A percentile compares a stretch with the other conserved stretches of the same genome.
These are phyloP conservation scores for Diospyros lotus DNA, from an alignment of 148 eudicot species.

Conservation along the genomic window DNA sequence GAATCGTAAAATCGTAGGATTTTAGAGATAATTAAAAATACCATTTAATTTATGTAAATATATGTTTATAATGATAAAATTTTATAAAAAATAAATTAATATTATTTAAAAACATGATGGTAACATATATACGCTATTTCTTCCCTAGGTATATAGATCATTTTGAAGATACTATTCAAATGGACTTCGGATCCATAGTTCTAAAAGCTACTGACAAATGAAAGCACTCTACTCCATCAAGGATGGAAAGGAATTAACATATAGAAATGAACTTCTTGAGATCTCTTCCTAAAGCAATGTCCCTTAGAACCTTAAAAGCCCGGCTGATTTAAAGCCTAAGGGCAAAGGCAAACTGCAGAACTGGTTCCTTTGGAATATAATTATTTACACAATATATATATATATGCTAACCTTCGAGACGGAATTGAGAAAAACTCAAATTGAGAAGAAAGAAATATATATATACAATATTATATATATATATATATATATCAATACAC, in stretches of 20 bases:
- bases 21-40: too few species aligned
- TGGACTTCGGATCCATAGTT: neutral
- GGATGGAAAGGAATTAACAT: conserved; percentile 21
- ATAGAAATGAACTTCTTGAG: conserved; percentile 54
- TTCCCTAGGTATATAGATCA: neutral
- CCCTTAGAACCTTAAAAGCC: conserved; percentile 48
- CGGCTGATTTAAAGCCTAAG: conserved; percentile 64
- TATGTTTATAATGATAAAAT: too few species aligned
- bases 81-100: too few species aligned
- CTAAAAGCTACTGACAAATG: neutral
- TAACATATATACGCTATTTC: neutral
- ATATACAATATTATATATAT: too few species aligned
- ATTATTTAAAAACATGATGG: too few species aligned
- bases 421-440: too few species aligned
- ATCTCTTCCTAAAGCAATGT: conserved; percentile 67
- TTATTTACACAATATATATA: too few species aligned
- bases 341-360: conserved; percentile 56
- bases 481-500: too few species aligned
- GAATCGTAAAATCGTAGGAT: too few species aligned
- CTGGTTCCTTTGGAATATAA: conserved; percentile 61
- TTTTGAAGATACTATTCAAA: neutral
- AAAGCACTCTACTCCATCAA: neutral
- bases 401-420: too few species aligned
- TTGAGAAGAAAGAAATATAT: too few species aligned
- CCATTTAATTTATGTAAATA: too few species aligned